Evolutionary conservation across 2,329 filamentous ascomycete genomes (phyloP), one percentile per base, ranked within the genome.

Genomic region (Chaetoscypha palmicola): DNA sequence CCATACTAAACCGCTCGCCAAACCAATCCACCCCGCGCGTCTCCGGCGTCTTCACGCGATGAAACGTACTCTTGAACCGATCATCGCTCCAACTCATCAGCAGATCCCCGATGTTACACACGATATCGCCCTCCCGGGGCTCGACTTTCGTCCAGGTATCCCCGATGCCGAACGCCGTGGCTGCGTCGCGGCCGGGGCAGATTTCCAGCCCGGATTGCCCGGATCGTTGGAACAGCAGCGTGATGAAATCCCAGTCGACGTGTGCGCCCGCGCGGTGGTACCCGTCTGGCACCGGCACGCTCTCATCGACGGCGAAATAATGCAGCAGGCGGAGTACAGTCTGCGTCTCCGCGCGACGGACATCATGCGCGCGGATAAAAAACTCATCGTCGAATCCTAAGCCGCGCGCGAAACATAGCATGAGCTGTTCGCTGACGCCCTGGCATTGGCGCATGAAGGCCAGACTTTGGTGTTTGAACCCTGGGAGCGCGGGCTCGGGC

Each of bases 61-160:
- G 79, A 41, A 80, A 77, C 0, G 78, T 81, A 31, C 72, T 77
- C 62, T 82, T 83, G 66, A 83, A 81, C 16, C 77, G 70, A 59
- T 83, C 80, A 56, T 83, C 79, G 21, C 71, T 76, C 77, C 79
- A 81, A 32, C 68, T 73, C 79, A 83, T 82, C 12, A 83, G 66
- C 43, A 83, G 64, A 56, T 83, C 79, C 3, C 79, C 79, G 48
- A 82, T 78, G 53, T 81, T 82, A 61, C 78, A 82, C 7, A 83
- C 73, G 43, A 79, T 76, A 48, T 72, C 71, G 1, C 70, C 74
- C 0, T 66, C 65, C 2, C 58, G 62, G 4, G 73, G 73, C 48
- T 76, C 71, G n/a, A 83, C 70, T 46, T 76, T 76, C 8, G 78
- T 83, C 79, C 79, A 83, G 0, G 62, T 62, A 54, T 82, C 77